Percentiles rank a stretch among this genome's conserved stretches.
Conservation (phyloP, 139 green algal species). For the Tetradesmus lagerheimii region DNA sequence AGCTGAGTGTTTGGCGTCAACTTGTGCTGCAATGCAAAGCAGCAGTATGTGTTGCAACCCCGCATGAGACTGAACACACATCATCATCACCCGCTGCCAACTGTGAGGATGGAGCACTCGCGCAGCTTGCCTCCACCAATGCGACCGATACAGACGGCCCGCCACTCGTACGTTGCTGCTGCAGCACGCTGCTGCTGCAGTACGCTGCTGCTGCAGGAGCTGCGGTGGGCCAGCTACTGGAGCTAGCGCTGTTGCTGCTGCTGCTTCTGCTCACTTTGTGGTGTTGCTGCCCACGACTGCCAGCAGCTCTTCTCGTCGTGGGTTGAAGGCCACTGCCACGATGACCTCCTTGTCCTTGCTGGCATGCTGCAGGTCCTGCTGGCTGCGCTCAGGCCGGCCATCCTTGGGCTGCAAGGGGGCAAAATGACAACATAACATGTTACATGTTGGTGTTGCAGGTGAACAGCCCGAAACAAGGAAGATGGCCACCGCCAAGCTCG, state of each 20-base stretch:
- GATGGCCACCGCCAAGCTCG: neutral
- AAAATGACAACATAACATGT: no score
- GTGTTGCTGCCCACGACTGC: constrained; percentile 27
- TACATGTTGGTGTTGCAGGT: neutral
- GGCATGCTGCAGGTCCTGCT: constrained; percentile 27
- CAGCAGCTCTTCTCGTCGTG: constrained; percentile 24
- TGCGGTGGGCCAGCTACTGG: neutral
- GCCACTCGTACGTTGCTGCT: neutral
- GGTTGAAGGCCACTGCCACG: constrained; percentile 11
- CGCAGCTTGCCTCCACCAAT: no score
- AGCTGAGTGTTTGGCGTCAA: no score
- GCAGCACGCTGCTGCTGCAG: neutral
- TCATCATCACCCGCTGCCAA: no score
- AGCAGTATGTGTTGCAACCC: no score
- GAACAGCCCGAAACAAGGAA: neutral
- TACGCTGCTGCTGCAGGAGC: neutral
- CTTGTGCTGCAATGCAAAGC: no score
- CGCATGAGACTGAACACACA: no score
- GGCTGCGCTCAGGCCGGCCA: neutral
- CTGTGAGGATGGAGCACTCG: no score
- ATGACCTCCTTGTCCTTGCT: constrained; percentile 31
- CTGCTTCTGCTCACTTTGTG: constrained; percentile 20
- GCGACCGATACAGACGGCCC: no score
- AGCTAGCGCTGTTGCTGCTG: neutral
- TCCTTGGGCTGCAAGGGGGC: neutral